Evolutionary conservation across 2,329 filamentous ascomycete genomes (phyloP).

Genomic region (Aureobasidium sp.): DNA sequence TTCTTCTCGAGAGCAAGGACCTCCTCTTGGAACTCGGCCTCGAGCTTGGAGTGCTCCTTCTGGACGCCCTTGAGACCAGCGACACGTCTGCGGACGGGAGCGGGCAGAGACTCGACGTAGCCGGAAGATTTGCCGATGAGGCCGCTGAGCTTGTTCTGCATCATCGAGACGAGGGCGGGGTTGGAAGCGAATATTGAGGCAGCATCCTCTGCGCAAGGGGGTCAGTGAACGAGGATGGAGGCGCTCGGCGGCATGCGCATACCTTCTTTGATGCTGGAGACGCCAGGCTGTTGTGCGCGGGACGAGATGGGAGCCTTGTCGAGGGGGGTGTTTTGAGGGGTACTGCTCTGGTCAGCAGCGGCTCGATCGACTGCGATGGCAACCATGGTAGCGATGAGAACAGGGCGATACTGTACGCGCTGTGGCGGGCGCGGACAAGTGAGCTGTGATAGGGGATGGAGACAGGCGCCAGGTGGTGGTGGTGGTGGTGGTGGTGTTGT

Average conservation of each 20-base stretch:
- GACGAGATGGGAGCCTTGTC: slow-evolving; percentile 89
- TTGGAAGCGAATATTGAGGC: slow-evolving; percentile 94
- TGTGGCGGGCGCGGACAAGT: neutral
- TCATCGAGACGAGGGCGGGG: slow-evolving; percentile 91
- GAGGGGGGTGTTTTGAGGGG: slow-evolving; percentile 95
- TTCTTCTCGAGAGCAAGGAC: slow-evolving; percentile 98
- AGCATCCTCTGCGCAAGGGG: slow-evolving; percentile 65
- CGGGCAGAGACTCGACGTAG: slow-evolving; percentile 93
- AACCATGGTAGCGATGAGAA: neutral
- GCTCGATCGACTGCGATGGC: neutral
- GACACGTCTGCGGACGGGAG: slow-evolving; percentile 83
- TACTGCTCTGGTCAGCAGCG: slow-evolving; percentile 48
- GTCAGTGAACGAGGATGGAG: slow-evolving; percentile 16
- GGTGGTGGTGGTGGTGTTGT: neutral
- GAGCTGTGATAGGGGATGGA: neutral
- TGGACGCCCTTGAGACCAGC: slow-evolving; percentile 95
- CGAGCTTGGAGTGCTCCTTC: slow-evolving; percentile 97
- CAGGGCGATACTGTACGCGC: neutral
- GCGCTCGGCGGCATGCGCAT: slow-evolving; percentile 33
- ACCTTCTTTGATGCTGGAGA: slow-evolving; percentile 98
- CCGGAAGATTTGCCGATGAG: slow-evolving; percentile 93
- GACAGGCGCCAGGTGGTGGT: neutral
- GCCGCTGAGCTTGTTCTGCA: slow-evolving; percentile 88
- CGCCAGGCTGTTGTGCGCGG: slow-evolving; percentile 88
- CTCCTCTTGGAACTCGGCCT: slow-evolving; percentile 97